These are phyloP conservation scores for Chaetothyriales sp. DNA, from an alignment of 2,329 filamentous ascomycete species.

Conservation along the genomic window DNA sequence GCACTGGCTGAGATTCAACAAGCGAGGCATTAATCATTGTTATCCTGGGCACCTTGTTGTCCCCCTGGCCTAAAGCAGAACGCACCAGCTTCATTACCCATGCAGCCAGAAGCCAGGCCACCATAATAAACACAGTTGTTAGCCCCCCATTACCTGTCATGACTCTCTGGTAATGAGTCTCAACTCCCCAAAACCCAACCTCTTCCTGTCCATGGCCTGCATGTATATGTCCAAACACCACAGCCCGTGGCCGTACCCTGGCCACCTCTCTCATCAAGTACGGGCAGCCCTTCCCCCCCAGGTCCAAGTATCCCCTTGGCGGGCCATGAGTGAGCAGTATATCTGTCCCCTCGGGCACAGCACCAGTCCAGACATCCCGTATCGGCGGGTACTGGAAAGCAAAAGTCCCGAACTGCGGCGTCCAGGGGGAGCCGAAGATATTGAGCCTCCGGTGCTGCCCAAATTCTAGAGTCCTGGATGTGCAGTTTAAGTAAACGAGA, in stretches of 20 bases:
- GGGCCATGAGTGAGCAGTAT: slow-evolving; percentile 17
- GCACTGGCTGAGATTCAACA: too few relatives aligned
- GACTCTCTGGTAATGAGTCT: not conserved
- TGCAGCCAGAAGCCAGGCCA: too few relatives aligned
- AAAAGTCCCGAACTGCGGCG: slow-evolving; percentile 13
- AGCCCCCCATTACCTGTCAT: not conserved
- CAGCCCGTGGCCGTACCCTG: slow-evolving; percentile 14
- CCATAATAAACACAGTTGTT: too few relatives aligned
- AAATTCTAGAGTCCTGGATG: slow-evolving; percentile 7
- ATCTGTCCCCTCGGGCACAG: slow-evolving; percentile 13
- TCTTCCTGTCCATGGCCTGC: slow-evolving; percentile 9
- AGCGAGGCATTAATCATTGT: too few relatives aligned
- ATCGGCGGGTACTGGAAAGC: slow-evolving; percentile 16
- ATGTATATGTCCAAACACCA: slow-evolving; percentile 19
- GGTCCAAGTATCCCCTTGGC: slow-evolving; percentile 14
- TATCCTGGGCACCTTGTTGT: too few relatives aligned
- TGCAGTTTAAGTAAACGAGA: slow-evolving; percentile 14
- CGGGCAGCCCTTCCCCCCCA: slow-evolving; percentile 9
- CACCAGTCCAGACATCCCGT: slow-evolving; percentile 14
- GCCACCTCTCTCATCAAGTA: slow-evolving; percentile 14
- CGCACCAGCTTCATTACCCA: too few relatives aligned
- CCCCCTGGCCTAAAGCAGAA: too few relatives aligned
- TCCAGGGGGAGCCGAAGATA: slow-evolving; percentile 15
- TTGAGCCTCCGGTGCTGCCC: slow-evolving; percentile 4
- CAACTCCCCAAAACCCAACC: not conserved